Conservation (phyloP, 345 rosid species). For the Salix suchowensis region DNA sequence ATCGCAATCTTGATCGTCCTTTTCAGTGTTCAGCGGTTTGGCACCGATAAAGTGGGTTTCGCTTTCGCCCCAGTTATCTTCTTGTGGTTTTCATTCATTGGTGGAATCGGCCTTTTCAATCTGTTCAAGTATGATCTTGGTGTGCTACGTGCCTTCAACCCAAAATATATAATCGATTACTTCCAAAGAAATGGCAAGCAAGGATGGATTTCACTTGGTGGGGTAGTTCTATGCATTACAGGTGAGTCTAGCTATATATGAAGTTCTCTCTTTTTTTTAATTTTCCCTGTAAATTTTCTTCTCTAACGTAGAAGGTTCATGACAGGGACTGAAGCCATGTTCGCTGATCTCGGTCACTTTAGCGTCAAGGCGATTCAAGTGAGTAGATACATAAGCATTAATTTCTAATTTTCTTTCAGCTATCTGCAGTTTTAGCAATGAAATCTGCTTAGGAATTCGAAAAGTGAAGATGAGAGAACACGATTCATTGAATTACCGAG, state of each 20-base stretch:
- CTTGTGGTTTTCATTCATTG: slow-evolving; percentile 51
- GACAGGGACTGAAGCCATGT: slow-evolving; percentile 83
- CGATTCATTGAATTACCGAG: too few species aligned
- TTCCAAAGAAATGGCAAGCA: slow-evolving; percentile 21
- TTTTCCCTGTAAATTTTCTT: not conserved
- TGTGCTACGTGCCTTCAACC: slow-evolving; percentile 48
- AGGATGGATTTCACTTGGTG: slow-evolving; percentile 23
- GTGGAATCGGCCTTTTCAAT: slow-evolving; percentile 62
- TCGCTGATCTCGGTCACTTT: slow-evolving; percentile 87
- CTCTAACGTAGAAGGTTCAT: not conserved
- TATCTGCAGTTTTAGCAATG: not conserved
- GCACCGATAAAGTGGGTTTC: slow-evolving; percentile 71
- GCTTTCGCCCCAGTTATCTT: slow-evolving; percentile 62
- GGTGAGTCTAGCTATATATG: not conserved
- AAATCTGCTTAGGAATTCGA: too few species aligned
- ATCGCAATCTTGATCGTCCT: slow-evolving; percentile 47
- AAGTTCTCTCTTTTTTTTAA: not conserved
- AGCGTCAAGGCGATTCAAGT: slow-evolving; percentile 66
- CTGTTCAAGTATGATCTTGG: slow-evolving; percentile 48
- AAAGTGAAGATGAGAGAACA: too few species aligned
- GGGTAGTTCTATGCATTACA: slow-evolving; percentile 16
- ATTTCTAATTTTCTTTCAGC: not conserved
- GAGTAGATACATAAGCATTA: not conserved
- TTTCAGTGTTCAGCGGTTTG: slow-evolving; percentile 52
- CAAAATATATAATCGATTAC: slow-evolving; percentile 9